A percentile compares a stretch with the other conserved stretches of the same genome.
These are phyloP conservation scores for Fusarium palustre DNA, from an alignment of 2,329 filamentous ascomycete genomes.

Conservation along the genomic window DNA sequence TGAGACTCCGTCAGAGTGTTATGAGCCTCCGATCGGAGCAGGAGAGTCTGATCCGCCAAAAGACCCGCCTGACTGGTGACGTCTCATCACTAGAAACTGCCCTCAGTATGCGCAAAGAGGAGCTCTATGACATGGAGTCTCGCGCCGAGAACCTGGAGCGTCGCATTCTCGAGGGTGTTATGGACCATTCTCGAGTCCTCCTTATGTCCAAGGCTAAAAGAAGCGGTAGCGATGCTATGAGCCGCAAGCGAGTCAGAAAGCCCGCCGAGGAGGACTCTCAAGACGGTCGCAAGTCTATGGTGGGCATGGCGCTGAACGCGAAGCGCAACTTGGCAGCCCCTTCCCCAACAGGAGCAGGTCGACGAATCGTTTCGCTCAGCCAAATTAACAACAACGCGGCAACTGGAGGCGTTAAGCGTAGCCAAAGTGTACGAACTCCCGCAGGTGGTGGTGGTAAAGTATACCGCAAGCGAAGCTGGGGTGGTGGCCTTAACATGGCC, in stretches of 20 bases:
- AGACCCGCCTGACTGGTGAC: conserved; percentile 83
- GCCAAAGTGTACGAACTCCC: conserved; percentile 79
- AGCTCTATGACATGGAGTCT: conserved; percentile 89
- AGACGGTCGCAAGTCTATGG: conserved; percentile 52
- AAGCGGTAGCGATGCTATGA: conserved; percentile 65
- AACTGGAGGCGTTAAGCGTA: conserved; percentile 75
- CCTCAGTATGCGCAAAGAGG: conserved; percentile 86
- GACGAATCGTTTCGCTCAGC: conserved; percentile 89
- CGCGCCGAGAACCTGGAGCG: conserved; percentile 91
- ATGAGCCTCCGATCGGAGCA: conserved; percentile 73
- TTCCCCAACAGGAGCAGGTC: conserved; percentile 67
- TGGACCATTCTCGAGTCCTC: conserved; percentile 94
- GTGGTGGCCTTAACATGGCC: conserved; percentile 61
- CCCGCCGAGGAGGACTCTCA: conserved; percentile 46
- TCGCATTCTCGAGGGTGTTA: conserved; percentile 92
- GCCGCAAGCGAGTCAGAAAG: conserved; percentile 66
- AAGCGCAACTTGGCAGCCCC: conserved; percentile 61
- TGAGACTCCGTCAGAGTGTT: conserved; percentile 66
- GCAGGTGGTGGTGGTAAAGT: conserved; percentile 54
- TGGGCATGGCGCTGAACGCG: conserved; percentile 67
- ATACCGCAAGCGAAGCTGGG: conserved; percentile 78
- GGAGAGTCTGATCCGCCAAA: conserved; percentile 81
- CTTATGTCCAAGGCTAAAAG: conserved; percentile 76
- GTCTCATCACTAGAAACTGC: conserved; percentile 93
- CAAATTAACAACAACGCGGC: conserved; percentile 85